These are phyloP conservation scores for Lycium ferocissimum DNA, from an alignment of 257 asterid species.

Conservation along the genomic window DNA sequence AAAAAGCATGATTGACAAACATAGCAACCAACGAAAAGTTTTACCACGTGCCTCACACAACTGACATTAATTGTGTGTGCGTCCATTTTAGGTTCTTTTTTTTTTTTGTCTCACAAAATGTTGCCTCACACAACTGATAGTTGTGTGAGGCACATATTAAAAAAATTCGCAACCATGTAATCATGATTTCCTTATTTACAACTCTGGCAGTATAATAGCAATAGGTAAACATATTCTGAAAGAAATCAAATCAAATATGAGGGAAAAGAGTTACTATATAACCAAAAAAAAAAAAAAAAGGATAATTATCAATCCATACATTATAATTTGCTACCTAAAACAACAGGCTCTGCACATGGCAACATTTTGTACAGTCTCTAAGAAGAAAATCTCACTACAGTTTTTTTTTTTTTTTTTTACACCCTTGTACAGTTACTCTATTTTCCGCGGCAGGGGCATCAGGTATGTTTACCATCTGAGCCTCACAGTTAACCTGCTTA, in stretches of 20 bases:
- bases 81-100: no score
- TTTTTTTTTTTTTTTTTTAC: slow-evolving; percentile 32
- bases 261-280: slow-evolving; percentile 13
- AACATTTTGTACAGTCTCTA: slow-evolving; percentile 28
- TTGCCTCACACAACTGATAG: no score
- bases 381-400: slow-evolving; percentile 18
- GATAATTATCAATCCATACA: slow-evolving; percentile 37
- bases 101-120: no score
- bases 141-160: no score
- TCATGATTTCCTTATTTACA: background rate
- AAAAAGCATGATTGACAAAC: no score
- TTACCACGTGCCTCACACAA: no score
- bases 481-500: slow-evolving; percentile 52
- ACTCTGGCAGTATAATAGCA: background rate
- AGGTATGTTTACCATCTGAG: slow-evolving; percentile 47
- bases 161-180: background rate
- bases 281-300: background rate
- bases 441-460: slow-evolving; percentile 49
- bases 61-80: no score
- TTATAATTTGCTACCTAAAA: slow-evolving; percentile 26
- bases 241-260: background rate
- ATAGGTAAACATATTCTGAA: background rate
- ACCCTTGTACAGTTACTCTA: slow-evolving; percentile 49
- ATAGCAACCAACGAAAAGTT: no score
- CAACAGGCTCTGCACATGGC: slow-evolving; percentile 42